Conservation (phyloP, 2,329 filamentous ascomycete species). For the Ceratocystiopsis sp. region DNA sequence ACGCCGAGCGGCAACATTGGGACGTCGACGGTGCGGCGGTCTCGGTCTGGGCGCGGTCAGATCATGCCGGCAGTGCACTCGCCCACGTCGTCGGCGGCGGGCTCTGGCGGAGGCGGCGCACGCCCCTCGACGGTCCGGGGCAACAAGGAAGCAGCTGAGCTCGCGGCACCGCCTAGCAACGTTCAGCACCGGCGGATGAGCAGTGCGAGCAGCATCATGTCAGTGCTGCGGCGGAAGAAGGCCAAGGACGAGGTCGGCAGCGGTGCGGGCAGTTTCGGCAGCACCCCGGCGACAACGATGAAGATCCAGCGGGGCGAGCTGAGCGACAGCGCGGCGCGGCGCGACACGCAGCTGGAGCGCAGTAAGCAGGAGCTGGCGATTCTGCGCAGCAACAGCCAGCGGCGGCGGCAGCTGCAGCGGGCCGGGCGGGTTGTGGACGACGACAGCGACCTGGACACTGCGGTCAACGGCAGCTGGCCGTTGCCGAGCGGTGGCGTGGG, state of each 20-base stretch:
- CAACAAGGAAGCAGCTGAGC: constrained; percentile 6
- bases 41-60: constrained; percentile 24
- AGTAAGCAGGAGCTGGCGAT: constrained; percentile 33
- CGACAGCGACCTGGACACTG: constrained; percentile 1
- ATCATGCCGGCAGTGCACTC: constrained; percentile 12
- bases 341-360: constrained; percentile 45
- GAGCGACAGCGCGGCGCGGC: constrained; percentile 40
- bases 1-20: constrained; percentile 1
- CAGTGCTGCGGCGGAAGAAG: constrained; percentile 49
- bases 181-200: too few species aligned
- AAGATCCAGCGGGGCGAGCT: constrained; percentile 36
- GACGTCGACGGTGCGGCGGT: constrained; percentile 19
- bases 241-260: constrained; percentile 14
- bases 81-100: constrained; percentile 3
- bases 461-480: constrained; percentile 27
- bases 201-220: constrained; percentile 29
- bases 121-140: too few species aligned
- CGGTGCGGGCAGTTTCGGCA: constrained; percentile 20
- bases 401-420: not conserved
- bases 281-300: constrained; percentile 19
- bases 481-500: constrained; percentile 4
- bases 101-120: too few species aligned
- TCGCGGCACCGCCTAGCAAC: constrained; percentile 13
- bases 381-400: constrained; percentile 22
- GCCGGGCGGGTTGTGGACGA: not conserved